Conservation (phyloP, 164 flowering plant genomes). For the Vitis vinifera region DNA sequence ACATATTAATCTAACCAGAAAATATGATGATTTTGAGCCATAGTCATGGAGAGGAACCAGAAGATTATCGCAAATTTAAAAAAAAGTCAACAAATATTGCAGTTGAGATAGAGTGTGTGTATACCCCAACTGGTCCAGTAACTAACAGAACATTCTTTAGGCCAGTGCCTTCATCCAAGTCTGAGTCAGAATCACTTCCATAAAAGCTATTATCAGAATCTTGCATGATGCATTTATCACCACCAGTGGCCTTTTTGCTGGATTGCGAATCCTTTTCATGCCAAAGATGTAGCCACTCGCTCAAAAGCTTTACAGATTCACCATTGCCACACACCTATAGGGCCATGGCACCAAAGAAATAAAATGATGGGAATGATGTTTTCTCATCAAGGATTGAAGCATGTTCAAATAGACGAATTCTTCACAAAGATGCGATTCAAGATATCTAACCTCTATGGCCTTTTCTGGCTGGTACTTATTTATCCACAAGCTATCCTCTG, state of each 20-base stretch:
- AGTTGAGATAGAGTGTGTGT: not conserved
- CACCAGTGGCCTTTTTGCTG: slow-evolving; percentile 24
- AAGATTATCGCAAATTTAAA: not conserved
- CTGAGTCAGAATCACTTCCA: slow-evolving; percentile 54
- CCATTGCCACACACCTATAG: slow-evolving; percentile 88
- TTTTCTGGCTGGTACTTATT: slow-evolving; percentile 77
- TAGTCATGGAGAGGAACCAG: not conserved
- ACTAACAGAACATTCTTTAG: slow-evolving; percentile 81
- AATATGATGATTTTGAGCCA: not conserved
- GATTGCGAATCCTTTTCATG: slow-evolving; percentile 41
- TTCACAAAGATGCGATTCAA: not conserved
- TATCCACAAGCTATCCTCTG: slow-evolving; percentile 66
- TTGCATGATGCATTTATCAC: slow-evolving; percentile 15
- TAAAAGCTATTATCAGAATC: slow-evolving; percentile 37
- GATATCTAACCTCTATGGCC: slow-evolving; percentile 59
- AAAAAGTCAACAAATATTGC: not conserved
- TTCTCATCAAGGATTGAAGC: not conserved
- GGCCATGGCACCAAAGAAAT: not conserved
- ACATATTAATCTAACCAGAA: not conserved
- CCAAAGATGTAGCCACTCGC: slow-evolving; percentile 85
- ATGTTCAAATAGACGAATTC: not conserved
- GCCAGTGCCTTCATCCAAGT: slow-evolving; percentile 31
- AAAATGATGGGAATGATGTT: not conserved
- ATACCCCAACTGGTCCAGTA: slow-evolving; percentile 95
- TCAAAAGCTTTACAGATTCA: slow-evolving; percentile 67